phyloP scores from a whole-genome alignment of 2,329 filamentous ascomycete genomes.

The Ophiostoma quercus region DNA sequence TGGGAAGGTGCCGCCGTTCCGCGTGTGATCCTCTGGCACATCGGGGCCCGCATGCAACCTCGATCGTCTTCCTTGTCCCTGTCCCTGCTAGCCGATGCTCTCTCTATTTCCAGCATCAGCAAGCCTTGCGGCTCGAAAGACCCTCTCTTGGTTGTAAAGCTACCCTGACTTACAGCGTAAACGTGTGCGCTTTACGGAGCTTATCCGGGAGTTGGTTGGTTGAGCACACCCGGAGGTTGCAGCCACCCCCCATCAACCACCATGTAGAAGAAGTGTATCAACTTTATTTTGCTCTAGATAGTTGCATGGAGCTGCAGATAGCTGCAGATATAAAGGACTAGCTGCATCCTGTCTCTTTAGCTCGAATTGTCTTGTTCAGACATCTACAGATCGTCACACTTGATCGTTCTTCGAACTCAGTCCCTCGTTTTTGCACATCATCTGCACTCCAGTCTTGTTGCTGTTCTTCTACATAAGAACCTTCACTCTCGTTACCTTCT shows the following conservation, averaged over 20 bases:
- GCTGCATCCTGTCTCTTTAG: conserved; percentile 2
- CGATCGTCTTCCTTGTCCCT: not conserved
- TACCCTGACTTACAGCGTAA: not conserved
- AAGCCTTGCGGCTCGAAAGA: not conserved
- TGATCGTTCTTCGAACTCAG: not conserved
- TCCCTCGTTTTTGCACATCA: not conserved
- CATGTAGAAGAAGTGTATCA: conserved; percentile 8
- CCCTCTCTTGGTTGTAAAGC: no score
- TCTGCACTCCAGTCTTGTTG: conserved; percentile 9
- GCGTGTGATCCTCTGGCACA: conserved; percentile 6
- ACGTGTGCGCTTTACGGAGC: not conserved
- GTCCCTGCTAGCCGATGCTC: not conserved
- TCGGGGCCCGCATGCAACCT: conserved; percentile 7
- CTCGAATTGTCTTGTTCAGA: not conserved
- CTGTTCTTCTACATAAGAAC: conserved; percentile 15
- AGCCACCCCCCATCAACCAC: not conserved
- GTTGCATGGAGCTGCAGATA: not conserved
- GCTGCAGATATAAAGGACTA: conserved; percentile 9
- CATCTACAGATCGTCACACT: not conserved
- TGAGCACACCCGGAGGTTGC: not conserved
- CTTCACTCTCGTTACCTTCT: not conserved
- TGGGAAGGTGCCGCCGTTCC: not conserved
- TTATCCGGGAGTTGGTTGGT: not conserved
- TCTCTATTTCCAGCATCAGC: not conserved
- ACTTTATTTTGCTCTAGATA: not conserved